Evolutionary conservation across 495 filamentous ascomycete genomes (phyloP).

Genomic region (Aspergillus nanangensis): DNA sequence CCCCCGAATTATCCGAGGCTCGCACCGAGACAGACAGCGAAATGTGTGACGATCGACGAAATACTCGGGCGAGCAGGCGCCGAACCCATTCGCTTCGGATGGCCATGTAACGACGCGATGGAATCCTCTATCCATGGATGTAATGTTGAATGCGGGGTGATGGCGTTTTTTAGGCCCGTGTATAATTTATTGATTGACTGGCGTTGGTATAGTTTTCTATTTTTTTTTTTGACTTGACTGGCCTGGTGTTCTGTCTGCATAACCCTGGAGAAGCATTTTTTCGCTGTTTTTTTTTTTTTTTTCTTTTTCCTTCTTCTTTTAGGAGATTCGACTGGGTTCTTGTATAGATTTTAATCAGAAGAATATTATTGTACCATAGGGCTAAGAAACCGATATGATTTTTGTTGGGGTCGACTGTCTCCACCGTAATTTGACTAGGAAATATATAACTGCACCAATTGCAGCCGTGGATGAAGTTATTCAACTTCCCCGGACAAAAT

Average conservation of each 20-base stretch:
- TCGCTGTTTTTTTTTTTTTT: not conserved
- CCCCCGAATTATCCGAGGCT: slow-evolving; percentile 35
- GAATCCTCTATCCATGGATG: not conserved
- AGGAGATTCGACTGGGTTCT: no score
- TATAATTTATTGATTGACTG: not conserved
- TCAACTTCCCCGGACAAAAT: no score
- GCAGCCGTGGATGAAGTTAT: no score
- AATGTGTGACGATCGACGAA: slow-evolving; percentile 24
- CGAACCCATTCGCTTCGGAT: slow-evolving; percentile 33
- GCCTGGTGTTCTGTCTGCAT: no score
- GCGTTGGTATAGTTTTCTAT: not conserved
- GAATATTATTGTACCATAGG: no score
- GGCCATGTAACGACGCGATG: slow-evolving; percentile 32
- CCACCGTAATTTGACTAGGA: not conserved
- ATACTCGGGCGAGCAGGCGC: slow-evolving; percentile 32
- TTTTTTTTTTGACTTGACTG: not conserved
- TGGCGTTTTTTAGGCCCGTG: not conserved
- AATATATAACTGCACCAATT: slow-evolving; percentile 16
- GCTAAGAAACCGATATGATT: no score
- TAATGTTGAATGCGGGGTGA: not conserved
- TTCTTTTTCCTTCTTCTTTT: not conserved
- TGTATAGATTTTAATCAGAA: no score
- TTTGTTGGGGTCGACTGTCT: no score
- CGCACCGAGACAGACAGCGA: slow-evolving; percentile 39
- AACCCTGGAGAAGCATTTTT: not conserved